These are phyloP conservation scores for Xerocomus amazonicus DNA, from an alignment of 1,284 basidiomycete genomes.

Conservation along the genomic window DNA sequence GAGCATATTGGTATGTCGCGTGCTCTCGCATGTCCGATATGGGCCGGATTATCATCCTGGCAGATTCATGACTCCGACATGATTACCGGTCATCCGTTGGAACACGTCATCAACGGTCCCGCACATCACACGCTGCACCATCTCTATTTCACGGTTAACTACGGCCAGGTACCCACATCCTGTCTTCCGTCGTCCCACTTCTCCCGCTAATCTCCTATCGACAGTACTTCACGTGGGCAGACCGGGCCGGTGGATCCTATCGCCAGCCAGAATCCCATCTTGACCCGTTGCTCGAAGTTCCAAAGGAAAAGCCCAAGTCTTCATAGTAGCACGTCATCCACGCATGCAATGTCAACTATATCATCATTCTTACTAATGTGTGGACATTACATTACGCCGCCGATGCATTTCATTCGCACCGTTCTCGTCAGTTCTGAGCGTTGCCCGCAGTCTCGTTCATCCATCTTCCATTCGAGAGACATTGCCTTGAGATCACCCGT, in stretches of 20 bases:
- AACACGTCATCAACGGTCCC: slow-evolving; percentile 93
- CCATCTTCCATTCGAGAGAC: neutral
- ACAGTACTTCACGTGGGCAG: slow-evolving; percentile 95
- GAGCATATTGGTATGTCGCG: slow-evolving; percentile 72
- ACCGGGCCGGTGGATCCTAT: slow-evolving; percentile 82
- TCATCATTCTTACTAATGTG: neutral
- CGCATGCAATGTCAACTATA: slow-evolving; percentile 16
- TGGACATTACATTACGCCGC: neutral
- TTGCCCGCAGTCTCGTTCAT: neutral
- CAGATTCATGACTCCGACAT: slow-evolving; percentile 99
- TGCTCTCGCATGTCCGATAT: slow-evolving; percentile 1
- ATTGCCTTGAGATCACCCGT: neutral
- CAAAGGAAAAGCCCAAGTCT: slow-evolving; percentile 34
- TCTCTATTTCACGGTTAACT: slow-evolving; percentile 94
- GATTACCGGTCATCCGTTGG: slow-evolving; percentile 90
- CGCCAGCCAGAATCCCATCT: slow-evolving; percentile 80
- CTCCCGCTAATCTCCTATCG: slow-evolving; percentile 12
- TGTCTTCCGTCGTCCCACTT: neutral
- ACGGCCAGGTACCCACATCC: slow-evolving; percentile 51
- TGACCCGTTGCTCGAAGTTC: slow-evolving; percentile 81
- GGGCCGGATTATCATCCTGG: slow-evolving; percentile 4
- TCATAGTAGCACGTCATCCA: slow-evolving; percentile 7
- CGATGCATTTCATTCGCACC: neutral
- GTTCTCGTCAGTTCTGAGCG: neutral
- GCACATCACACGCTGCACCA: slow-evolving; percentile 98